Base-by-base conservation (phyloP, 306 rosid species). In the Cucurbita argyrosperma region DNA sequence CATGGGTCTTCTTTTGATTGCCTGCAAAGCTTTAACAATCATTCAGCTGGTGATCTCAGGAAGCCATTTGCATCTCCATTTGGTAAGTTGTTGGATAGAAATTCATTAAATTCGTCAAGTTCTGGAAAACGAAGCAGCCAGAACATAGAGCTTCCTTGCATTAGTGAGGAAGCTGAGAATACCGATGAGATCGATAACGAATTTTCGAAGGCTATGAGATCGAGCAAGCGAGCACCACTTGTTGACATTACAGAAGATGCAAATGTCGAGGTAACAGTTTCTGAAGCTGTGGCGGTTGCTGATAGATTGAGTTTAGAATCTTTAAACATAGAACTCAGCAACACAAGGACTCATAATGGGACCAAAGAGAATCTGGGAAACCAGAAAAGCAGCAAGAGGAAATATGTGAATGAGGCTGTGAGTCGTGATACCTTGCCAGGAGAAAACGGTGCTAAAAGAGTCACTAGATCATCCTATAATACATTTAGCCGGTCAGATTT, bases 101-200 rank as follows among this genome's bases (percentile, higher is more conserved):
- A 82, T 71, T 80, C 84, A 81, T 75, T 82, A 21, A 81, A 77
- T 71, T 73, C 76, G 16, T 85, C 89, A 65, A 88, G 92, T 82
- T 95, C 96, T 14, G 92, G 84, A 78, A 95, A 85, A 85, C 81
- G 82, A 13, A 78, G 67, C 77, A 88, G 85, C 87, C 82, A 79
- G 76, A 88, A 77, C 73, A 76, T 76, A 37, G 99, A 95, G 77
- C 99, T 95, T 79, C 96, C 97, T 39, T 85, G 93, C 85, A 91
- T 95, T 62, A 76, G 50, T 49, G 99, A 95, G 84, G 99, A 89
- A 83, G 86, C 84, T 73, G 99, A 95, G 85, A 88, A 82, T 71
- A 56, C 77, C 35, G 96, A 88, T 51, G 99, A 88, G 76, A 74
- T 81, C 39, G 85, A 84, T 58, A 84, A 85, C 58, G 78, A 82